Evolutionary conservation across 1,139 yeast species (phyloP), one percentile per base, ranked within the genome.

Genomic region (Candida sp.): DNA sequence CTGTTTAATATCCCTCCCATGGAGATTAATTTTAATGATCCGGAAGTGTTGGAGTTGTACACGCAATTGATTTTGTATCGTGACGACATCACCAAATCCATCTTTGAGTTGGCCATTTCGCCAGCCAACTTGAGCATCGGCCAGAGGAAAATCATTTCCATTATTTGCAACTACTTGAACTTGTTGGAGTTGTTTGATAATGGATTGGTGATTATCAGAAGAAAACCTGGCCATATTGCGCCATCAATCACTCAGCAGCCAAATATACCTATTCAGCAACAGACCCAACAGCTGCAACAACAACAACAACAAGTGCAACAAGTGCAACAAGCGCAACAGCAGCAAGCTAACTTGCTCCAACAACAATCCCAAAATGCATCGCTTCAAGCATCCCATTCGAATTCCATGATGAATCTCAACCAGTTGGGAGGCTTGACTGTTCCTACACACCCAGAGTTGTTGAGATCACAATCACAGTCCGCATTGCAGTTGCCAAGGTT

Each of bases 1-100:
- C 76, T 80, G 28, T 56, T 73, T 30, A 81, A 84, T 3, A 40
- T 50, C 38, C 57, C 59, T 25, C 93, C 93, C 1, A 67, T 75
- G 43, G 87, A 84, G 48, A 68, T 93, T 55, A 96, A 94, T 69
- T 83, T 96, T 61, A 96, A 94, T 65, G 97, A 92, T 61, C 89
- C 96, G 0, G 98, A 92, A 62, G 86, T 90, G 28, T 80, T 96
- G 66, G 98, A 92, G 59, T 77, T 91, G 50, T 94, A 90, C 69
- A 80, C 96, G 7, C 96, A 90, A 63, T 78, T 94, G 61, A 73
- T 92, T 51, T 75, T 91, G 48, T 94, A 91, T 72, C 84, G 92
- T 61, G 94, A 88, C 60, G 98, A 92, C 62, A 75, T 77, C 57
- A 78, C 83, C 48, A 83, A 82, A 56, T 66, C 74, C 23, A 79